A percentile compares a stretch with the other conserved stretches of the same genome.
Evolutionary conservation across 169 alveolate species (phyloP).

Genomic region (Plasmodium relictum): DNA sequence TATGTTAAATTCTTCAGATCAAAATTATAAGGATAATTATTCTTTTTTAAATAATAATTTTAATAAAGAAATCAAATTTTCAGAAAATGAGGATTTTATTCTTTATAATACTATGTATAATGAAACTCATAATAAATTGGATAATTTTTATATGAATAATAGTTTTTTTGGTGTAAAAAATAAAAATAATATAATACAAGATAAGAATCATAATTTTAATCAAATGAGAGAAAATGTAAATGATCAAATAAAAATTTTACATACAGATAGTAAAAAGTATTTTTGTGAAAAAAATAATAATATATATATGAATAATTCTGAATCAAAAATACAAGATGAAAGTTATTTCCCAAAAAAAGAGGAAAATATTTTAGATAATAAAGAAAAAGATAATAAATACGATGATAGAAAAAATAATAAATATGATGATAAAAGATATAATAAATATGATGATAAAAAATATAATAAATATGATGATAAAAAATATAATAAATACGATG

Average conservation of each 20-base stretch:
- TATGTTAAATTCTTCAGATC: neutral
- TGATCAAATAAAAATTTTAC: neutral
- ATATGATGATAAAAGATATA: neutral
- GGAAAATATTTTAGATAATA: neutral
- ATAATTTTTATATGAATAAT: no score
- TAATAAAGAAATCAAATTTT: no score
- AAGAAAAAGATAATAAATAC: neutral
- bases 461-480: conserved; percentile 1
- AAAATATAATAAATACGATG: neutral
- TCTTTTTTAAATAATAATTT: no score
- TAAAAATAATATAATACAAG: no score
- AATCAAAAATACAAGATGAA: neutral
- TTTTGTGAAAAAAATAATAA: neutral
- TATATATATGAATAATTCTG: conserved; percentile 3
- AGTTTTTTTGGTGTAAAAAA: no score
- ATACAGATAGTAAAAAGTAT: neutral
- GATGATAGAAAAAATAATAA: neutral
- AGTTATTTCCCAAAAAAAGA: neutral
- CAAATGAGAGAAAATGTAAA: no score
- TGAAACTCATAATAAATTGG: no score
- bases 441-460: neutral
- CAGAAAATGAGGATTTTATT: no score
- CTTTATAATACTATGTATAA: neutral
- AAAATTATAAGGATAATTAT: no score
- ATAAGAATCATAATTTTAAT: no score